Evolutionary conservation across 2,329 filamentous ascomycete species (phyloP).

Genomic region (Trichoderma asperellum): DNA sequence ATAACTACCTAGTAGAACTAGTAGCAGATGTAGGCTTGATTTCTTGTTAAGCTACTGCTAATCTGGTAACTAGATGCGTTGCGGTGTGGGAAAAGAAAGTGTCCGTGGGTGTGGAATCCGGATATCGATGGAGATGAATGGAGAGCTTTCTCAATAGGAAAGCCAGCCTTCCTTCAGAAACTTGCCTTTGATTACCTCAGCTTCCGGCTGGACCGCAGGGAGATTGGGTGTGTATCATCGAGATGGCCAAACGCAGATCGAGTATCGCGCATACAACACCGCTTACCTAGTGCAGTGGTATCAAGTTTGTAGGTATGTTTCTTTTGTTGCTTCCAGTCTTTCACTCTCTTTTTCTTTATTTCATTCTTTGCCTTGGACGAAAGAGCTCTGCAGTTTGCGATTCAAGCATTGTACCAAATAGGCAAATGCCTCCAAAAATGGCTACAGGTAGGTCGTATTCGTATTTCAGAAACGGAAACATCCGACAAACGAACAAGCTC

Average conservation of each 20-base stretch:
- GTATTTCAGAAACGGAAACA: background rate
- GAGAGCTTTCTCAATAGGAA: background rate
- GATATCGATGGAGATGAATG: background rate
- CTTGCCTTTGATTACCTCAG: background rate
- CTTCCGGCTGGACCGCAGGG: background rate
- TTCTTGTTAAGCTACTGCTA: background rate
- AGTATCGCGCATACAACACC: background rate
- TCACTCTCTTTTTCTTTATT: background rate
- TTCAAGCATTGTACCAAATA: background rate
- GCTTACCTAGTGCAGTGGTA: background rate
- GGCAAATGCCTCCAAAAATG: background rate
- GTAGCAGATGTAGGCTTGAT: background rate
- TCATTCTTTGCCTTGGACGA: background rate
- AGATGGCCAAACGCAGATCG: background rate
- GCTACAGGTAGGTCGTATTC: background rate
- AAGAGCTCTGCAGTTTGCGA: background rate
- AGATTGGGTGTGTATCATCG: background rate
- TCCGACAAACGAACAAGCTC: no score
- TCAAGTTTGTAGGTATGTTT: background rate
- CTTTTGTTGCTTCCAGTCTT: background rate
- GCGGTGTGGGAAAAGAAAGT: background rate
- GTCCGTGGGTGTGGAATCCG: background rate
- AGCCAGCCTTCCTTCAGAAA: background rate
- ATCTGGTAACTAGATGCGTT: background rate
- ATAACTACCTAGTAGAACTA: no score